Conservation (phyloP, 2,329 filamentous ascomycete genomes). For the Hymenoscyphus linearis region DNA sequence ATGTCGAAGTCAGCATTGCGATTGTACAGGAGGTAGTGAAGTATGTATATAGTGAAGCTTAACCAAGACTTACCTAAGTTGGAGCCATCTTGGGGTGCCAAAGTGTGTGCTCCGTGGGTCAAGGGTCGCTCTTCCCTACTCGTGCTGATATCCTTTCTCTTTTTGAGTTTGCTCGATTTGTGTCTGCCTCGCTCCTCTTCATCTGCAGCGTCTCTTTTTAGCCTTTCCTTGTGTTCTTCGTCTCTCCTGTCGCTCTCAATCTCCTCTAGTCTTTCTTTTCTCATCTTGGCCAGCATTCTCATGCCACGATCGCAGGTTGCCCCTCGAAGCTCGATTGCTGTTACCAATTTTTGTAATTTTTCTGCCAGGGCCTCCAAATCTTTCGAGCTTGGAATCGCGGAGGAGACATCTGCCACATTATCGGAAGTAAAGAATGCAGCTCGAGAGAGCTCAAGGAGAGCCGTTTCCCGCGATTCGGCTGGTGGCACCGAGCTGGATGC, state of each 20-base stretch:
- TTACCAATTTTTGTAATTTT: slow-evolving; percentile 58
- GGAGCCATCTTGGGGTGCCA: slow-evolving; percentile 60
- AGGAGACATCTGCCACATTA: slow-evolving; percentile 61
- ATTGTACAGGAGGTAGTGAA: neutral
- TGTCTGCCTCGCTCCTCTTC: slow-evolving; percentile 41
- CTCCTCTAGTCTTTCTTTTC: slow-evolving; percentile 58
- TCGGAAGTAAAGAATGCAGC: slow-evolving; percentile 60
- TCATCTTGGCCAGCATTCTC: slow-evolving; percentile 60
- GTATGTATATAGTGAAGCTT: neutral
- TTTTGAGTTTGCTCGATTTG: slow-evolving; percentile 66
- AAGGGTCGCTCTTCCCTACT: slow-evolving; percentile 55
- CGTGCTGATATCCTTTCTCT: slow-evolving; percentile 65
- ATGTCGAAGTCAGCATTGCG: neutral
- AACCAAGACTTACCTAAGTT: slow-evolving; percentile 44
- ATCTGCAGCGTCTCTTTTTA: slow-evolving; percentile 42
- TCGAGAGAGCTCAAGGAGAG: slow-evolving; percentile 61
- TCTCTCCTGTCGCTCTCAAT: slow-evolving; percentile 40
- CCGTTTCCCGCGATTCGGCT: slow-evolving; percentile 47
- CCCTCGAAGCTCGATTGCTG: slow-evolving; percentile 62
- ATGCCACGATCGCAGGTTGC: slow-evolving; percentile 68
- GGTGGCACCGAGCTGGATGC: slow-evolving; percentile 38
- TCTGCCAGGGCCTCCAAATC: slow-evolving; percentile 59
- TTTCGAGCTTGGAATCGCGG: slow-evolving; percentile 57
- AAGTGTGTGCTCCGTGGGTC: slow-evolving; percentile 56
- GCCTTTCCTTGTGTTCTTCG: slow-evolving; percentile 37